Base-by-base conservation (phyloP, 1,139 yeast species). In the Candida glucosophila region DNA sequence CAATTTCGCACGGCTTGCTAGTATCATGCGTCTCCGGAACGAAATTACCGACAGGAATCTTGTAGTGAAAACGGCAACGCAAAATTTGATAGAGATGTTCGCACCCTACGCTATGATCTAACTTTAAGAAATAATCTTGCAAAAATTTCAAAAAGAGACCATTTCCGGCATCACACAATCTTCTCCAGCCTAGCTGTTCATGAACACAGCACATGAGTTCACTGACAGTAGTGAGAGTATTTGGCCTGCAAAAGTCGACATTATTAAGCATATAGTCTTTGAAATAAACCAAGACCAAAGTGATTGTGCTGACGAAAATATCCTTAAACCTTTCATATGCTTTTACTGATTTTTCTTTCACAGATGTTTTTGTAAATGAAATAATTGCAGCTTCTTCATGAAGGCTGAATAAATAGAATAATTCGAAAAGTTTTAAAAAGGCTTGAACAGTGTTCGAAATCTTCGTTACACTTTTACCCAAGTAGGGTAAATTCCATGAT, bases 61-160 rank as follows among this genome's bases (percentile, higher is more conserved):
- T 58, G 30, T 82, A 65, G 22, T 83, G 93, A 41, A 78, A 85
- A 8, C 83, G 65, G 47, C 98, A 90, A 34, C 75, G 67, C 13
- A 90, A 55, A 17, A 85, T 63, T 41, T 90, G 97, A 6, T 82
- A 58, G 27, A 83, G 49, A 28, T 86, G 85, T 22, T 63, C 55
- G 32, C 78, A 77, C 14, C 32, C 31, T 3, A 28, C 24, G 2
- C 45, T 40, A 41, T 68, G 55, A 6, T 64, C 55, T 15, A 67
- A 52, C 2, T 55, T 42, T 5, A 74, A 54, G 14, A 85, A 52
- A 12, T 69, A 59, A 11, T 60, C 60, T 37, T 85, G 79, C 2
- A 78, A 58, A 22, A 80, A 52, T 16, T 62, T 62, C 23, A 90
- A 55, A 35, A 86, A 76, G 4, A 61, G 47, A 0, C 94, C 92